Percentiles rank a stretch among this genome's conserved stretches.
Evolutionary conservation across 139 green algal species (phyloP).

Genomic region (Coccomyxa sp.): DNA sequence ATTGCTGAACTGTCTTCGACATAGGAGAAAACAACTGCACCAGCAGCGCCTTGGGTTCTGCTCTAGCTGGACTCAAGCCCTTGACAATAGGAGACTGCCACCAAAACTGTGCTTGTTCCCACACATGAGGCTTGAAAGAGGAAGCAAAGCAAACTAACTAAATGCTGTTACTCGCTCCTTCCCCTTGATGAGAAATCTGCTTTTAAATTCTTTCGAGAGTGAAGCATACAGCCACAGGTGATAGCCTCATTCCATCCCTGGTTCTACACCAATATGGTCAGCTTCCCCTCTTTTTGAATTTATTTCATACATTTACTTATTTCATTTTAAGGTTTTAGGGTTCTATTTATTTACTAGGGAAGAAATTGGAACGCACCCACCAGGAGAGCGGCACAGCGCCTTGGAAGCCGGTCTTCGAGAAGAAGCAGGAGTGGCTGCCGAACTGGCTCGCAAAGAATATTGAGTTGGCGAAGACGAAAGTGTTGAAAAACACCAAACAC

Average conservation of each 20-base stretch:
- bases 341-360: not conserved
- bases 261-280: not conserved
- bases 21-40: too few species aligned
- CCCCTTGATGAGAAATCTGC: not conserved
- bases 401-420: constrained; percentile 12
- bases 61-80: too few species aligned
- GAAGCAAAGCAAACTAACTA: too few species aligned
- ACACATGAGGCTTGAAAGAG: too few species aligned
- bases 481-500: constrained; percentile 1
- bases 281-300: not conserved
- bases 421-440: constrained; percentile 17
- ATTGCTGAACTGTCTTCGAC: too few species aligned
- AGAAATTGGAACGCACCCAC: constrained; percentile 5
- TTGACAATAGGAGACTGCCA: too few species aligned
- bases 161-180: too few species aligned
- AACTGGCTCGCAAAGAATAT: constrained; percentile 14
- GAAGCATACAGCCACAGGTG: not conserved
- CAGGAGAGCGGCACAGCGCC: not conserved
- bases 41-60: too few species aligned
- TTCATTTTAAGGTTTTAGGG: not conserved
- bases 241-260: not conserved
- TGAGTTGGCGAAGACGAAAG: constrained; percentile 10
- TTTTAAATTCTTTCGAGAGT: not conserved
- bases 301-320: not conserved
- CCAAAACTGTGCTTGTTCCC: too few species aligned